Evolutionary conservation across 306 rosid genomes (phyloP), one percentile per base, ranked within the genome.

Genomic region (Acacia confusa): DNA sequence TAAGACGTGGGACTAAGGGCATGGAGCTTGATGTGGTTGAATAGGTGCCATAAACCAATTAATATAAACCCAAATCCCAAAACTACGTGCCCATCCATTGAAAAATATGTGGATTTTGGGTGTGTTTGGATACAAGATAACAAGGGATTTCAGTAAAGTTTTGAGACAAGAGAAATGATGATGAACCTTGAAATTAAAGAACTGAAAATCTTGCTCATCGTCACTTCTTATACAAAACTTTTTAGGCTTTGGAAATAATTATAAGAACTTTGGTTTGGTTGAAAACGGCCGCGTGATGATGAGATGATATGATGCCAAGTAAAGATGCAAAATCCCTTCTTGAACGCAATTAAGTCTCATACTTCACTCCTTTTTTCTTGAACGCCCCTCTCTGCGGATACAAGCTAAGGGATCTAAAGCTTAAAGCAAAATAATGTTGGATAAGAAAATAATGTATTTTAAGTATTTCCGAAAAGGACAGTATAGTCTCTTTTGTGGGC

Each of bases 21-120:
- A 20, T 95, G 87, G 64, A 95, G 97, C 81, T 84, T 95, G 78
- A 84, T 91, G 85, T 92, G 88, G 88, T 90, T 95, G 32, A 86
- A 82, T 84, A 95, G 93, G 71, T 95, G 99, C 99, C 99, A 95
- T 12, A 93, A 43, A 0, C 99, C 99, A 36, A 91, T 63, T 3
- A 95, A 24, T 15, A 88, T 47, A 86, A 95, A 95, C 4, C 88
- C 97, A 19, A 89, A 76, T 2, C 98, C 98, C 9, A 95, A 97
- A 13, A 87, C 86, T 4, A 92, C 95, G 52, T 95, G 98, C 8
- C 98, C 98, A 1, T 88, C 80, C 4, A 92, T 53, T 53, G 10
- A 8, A 16, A 50, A 50, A 6, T 20, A 52, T 16, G 22, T 6
- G 58, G 20, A 7, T 17, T 6, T 48, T 48, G 58, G 11, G 58